phyloP scores from a whole-genome alignment of 345 rosid species.

The Eucalyptus regnans region DNA sequence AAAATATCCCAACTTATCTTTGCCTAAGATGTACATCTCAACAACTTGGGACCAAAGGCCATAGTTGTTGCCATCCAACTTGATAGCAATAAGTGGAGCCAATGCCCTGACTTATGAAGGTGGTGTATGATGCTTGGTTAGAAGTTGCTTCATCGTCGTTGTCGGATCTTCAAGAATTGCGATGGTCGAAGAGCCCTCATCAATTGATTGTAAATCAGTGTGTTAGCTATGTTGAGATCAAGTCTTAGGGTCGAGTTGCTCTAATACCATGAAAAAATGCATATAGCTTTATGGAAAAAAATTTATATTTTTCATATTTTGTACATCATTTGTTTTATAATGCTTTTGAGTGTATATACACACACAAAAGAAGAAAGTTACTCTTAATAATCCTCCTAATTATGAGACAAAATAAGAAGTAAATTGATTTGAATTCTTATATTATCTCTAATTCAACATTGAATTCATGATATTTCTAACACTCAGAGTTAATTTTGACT shows the following conservation, averaged over 20 bases:
- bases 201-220: not conserved
- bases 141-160: not conserved
- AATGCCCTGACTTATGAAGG: not conserved
- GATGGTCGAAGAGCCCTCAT: not conserved
- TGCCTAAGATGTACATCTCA: not conserved
- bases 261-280: not conserved
- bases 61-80: not conserved
- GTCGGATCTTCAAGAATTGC: no score
- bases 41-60: not conserved
- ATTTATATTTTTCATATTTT: no score
- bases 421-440: accelerated
- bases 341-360: no score
- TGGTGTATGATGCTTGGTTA: not conserved
- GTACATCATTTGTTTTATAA: not conserved
- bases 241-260: not conserved
- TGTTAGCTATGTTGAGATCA: not conserved
- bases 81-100: not conserved
- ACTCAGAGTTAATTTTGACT: not conserved
- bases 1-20: not conserved
- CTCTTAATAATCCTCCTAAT: no score
- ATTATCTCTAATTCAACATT: not conserved
- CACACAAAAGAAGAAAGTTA: no score
- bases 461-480: not conserved
- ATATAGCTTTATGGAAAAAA: not conserved
- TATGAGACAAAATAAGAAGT: not conserved